Conservation (phyloP, 2,329 filamentous ascomycete species). For the Huntiella abstrusa region DNA sequence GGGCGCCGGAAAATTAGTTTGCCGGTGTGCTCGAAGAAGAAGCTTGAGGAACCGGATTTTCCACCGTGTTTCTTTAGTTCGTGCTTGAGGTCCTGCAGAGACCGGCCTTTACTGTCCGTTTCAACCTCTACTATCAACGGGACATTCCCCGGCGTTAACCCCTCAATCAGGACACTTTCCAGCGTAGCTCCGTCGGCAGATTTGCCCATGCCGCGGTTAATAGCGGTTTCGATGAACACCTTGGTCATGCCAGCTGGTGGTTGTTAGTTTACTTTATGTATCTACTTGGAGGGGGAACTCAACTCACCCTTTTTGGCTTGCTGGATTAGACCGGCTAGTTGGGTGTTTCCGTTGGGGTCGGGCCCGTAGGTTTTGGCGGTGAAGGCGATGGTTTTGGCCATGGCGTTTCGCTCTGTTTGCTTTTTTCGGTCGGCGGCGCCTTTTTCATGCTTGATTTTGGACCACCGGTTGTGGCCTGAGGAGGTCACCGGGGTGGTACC, state of each 20-base stretch:
- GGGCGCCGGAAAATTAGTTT: constrained; percentile 46
- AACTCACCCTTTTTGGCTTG: constrained; percentile 58
- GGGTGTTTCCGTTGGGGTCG: constrained; percentile 48
- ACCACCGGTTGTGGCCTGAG: constrained; percentile 83
- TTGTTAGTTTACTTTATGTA: constrained; percentile 11
- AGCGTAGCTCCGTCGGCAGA: constrained; percentile 56
- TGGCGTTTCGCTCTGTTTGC: constrained; percentile 45
- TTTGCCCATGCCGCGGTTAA: constrained; percentile 74
- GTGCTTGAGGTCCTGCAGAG: constrained; percentile 52
- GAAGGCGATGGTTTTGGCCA: constrained; percentile 55
- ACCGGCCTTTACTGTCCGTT: constrained; percentile 61
- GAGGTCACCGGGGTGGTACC: constrained; percentile 21
- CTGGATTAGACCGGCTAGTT: constrained; percentile 52
- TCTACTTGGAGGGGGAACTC: constrained; percentile 10
- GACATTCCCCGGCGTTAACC: constrained; percentile 56
- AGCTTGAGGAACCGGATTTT: constrained; percentile 48
- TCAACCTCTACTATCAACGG: constrained; percentile 71
- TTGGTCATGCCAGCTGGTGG: constrained; percentile 57
- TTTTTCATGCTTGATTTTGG: constrained; percentile 91
- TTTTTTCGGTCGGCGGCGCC: constrained; percentile 68
- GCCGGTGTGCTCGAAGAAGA: constrained; percentile 71
- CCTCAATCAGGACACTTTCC: constrained; percentile 63
- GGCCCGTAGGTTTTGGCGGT: constrained; percentile 38
- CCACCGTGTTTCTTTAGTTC: constrained; percentile 56
- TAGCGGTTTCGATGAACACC: constrained; percentile 61